These are phyloP conservation scores for Chytridium lagenaria DNA, from an alignment of 371 early-diverging fungal species.

Conservation along the genomic window DNA sequence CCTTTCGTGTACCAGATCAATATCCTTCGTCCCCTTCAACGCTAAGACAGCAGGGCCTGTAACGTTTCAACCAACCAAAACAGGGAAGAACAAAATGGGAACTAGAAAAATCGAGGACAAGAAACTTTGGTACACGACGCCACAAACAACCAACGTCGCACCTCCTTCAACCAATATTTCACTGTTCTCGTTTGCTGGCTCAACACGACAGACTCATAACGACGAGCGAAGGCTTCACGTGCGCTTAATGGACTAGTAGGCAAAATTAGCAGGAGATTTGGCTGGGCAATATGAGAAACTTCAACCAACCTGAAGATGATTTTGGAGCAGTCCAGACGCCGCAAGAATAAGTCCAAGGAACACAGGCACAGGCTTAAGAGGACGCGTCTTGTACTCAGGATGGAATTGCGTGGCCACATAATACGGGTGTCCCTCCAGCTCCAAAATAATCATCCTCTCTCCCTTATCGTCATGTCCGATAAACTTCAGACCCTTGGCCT, in stretches of 20 bases:
- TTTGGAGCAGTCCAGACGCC: conserved; percentile 58
- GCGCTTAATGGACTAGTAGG: background rate
- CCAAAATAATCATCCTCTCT: conserved; percentile 97
- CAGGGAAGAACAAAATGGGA: too few relatives aligned
- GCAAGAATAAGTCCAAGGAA: conserved; percentile 95
- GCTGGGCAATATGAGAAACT: too few relatives aligned
- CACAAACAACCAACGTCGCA: too few relatives aligned
- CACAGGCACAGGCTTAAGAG: conserved; percentile 89
- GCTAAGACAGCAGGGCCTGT: too few relatives aligned
- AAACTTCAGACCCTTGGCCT: conserved; percentile 86
- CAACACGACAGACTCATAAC: background rate
- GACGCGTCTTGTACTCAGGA: conserved; percentile 98
- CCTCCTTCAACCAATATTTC: background rate
- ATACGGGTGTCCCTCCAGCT: conserved; percentile 91
- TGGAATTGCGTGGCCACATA: conserved; percentile 99
- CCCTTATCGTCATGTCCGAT: conserved; percentile 94
- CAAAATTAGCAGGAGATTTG: background rate
- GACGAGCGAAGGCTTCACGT: conserved; percentile 12
- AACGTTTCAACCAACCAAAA: too few relatives aligned
- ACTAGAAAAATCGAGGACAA: too few relatives aligned
- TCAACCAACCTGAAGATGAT: conserved; percentile 36
- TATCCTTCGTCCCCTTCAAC: background rate
- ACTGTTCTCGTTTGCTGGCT: background rate
- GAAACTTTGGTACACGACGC: too few relatives aligned
- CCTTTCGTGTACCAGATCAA: too few relatives aligned